A percentile compares a stretch with the other conserved stretches of the same genome.
Evolutionary conservation across 495 filamentous ascomycete genomes (phyloP).

Genomic region (Glonium stellatum): DNA sequence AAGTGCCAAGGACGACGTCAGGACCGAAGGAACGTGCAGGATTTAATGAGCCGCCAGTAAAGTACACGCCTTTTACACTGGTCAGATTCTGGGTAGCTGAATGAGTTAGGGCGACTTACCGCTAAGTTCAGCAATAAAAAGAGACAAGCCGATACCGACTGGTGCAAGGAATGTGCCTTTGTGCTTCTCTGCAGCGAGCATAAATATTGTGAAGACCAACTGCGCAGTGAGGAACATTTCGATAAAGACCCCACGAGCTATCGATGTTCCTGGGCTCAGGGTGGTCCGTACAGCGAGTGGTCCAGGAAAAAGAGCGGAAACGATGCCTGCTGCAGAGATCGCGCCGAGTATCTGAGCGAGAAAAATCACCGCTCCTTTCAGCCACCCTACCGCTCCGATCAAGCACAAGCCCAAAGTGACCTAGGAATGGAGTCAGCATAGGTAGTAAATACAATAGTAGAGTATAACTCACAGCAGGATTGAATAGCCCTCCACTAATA

Average conservation of each 20-base stretch:
- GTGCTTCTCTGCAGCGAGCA: slow-evolving; percentile 79
- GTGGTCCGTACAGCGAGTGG: slow-evolving; percentile 54
- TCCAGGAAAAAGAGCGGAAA: slow-evolving; percentile 57
- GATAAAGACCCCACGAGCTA: slow-evolving; percentile 65
- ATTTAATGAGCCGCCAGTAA: slow-evolving; percentile 67
- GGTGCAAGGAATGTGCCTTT: slow-evolving; percentile 73
- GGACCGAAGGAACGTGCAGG: slow-evolving; percentile 69
- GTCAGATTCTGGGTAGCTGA: slow-evolving; percentile 1
- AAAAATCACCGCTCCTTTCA: slow-evolving; percentile 47
- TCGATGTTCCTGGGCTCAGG: slow-evolving; percentile 50
- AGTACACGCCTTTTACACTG: slow-evolving; percentile 51
- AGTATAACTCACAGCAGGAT: slow-evolving; percentile 55
- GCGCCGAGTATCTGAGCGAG: slow-evolving; percentile 51
- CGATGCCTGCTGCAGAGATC: slow-evolving; percentile 56
- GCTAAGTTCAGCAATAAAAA: slow-evolving; percentile 63
- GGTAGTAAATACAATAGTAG: slow-evolving; percentile 2
- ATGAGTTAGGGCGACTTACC: slow-evolving; percentile 37
- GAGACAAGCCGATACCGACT: slow-evolving; percentile 64
- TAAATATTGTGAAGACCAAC: slow-evolving; percentile 71
- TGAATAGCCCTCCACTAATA: slow-evolving; percentile 73
- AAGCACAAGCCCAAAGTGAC: slow-evolving; percentile 54
- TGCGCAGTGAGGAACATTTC: slow-evolving; percentile 76
- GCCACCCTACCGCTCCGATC: slow-evolving; percentile 47
- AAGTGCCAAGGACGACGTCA: slow-evolving; percentile 54
- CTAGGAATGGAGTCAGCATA: slow-evolving; percentile 28